Evolutionary conservation across 2,329 filamentous ascomycete genomes (phyloP).

Genomic region (Aspergillus clavatus): DNA sequence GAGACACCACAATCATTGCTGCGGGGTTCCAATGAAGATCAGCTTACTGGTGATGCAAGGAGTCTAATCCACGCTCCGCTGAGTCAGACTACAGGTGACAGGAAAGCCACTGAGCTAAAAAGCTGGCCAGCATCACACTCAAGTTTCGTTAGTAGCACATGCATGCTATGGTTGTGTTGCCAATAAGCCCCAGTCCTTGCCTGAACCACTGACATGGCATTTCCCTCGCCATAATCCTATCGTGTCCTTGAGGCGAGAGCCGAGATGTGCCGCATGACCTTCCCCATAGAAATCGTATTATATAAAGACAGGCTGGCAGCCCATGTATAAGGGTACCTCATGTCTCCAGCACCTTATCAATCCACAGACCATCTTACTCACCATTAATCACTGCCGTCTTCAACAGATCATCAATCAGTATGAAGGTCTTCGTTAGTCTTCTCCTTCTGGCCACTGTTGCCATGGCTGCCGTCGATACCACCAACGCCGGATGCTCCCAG

Average conservation of each 20-base stretch:
- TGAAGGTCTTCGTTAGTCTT: neutral
- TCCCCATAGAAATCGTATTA: neutral
- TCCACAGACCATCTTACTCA: neutral
- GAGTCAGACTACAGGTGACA: too few species aligned
- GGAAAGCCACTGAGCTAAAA: too few species aligned
- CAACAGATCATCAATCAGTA: neutral
- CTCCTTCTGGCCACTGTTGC: neutral
- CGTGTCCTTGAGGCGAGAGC: neutral
- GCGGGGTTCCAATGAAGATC: too few species aligned
- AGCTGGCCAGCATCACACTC: too few species aligned
- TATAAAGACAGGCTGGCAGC: neutral
- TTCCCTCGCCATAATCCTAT: neutral
- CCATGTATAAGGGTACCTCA: neutral
- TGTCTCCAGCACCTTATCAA: neutral
- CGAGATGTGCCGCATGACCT: neutral
- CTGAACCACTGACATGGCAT: too few species aligned
- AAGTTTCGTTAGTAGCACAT: too few species aligned
- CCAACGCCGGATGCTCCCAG: constrained; percentile 5
- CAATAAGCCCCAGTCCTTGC: too few species aligned
- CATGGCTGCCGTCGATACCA: neutral
- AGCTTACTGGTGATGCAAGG: too few species aligned
- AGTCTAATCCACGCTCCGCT: too few species aligned
- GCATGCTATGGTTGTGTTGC: too few species aligned
- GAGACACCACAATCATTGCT: too few species aligned
- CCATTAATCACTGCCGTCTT: too few species aligned